Percentiles rank a stretch among this genome's conserved stretches.
Conservation (phyloP, 2,329 filamentous ascomycete species). For the Fusarium metavorans region DNA sequence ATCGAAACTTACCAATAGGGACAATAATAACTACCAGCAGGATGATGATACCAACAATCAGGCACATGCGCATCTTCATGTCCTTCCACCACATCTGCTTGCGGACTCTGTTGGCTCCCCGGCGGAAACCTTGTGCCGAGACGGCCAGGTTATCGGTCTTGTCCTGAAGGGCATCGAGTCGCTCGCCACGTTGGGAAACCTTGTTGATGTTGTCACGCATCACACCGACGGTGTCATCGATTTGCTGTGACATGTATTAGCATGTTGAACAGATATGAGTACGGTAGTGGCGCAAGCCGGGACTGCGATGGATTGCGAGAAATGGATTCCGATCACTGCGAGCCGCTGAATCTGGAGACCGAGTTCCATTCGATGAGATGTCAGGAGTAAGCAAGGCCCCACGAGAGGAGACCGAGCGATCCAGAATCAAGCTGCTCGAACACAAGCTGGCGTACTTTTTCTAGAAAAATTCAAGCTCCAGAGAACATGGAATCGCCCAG, state of each 20-base stretch:
- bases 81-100: constrained; percentile 99
- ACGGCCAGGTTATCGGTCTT: constrained; percentile 95
- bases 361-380: not conserved
- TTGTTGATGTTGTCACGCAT: constrained; percentile 99
- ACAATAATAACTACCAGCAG: constrained; percentile 95
- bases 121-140: constrained; percentile 94
- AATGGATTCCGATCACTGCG: not conserved
- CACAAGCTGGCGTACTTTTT: not conserved
- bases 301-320: constrained; percentile 6
- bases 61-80: constrained; percentile 99
- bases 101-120: constrained; percentile 94
- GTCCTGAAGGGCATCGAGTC: constrained; percentile 88
- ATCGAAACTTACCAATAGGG: constrained; percentile 76
- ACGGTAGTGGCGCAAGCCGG: not conserved
- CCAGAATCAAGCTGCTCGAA: not conserved
- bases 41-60: constrained; percentile 91
- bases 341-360: not conserved
- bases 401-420: not conserved
- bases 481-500: not conserved
- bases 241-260: constrained; percentile 75
- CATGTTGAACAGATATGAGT: not conserved
- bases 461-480: not conserved
- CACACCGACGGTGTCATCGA: constrained; percentile 92
- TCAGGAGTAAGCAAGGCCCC: constrained; percentile 1
- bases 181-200: constrained; percentile 91